Conservation (phyloP, 73 alveolate species). For the Paraurostyla sp. region DNA sequence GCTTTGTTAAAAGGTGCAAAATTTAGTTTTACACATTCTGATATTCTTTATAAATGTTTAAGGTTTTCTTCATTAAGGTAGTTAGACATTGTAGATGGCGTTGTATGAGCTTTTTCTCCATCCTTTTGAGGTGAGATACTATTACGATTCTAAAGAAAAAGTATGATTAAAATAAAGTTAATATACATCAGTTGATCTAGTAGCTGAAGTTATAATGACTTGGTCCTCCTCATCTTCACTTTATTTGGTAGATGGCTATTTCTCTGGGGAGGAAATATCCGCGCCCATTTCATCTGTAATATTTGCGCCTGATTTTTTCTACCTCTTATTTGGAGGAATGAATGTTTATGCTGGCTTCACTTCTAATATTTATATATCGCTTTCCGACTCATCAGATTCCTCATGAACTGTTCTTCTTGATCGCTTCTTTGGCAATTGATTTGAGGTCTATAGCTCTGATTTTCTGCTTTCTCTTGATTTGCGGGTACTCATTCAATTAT, state of each 20-base stretch:
- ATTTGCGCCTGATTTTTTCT: neutral
- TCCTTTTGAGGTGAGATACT: neutral
- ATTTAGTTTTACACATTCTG: neutral
- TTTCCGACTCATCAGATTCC: conserved; percentile 11
- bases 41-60: conserved; percentile 24
- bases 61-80: conserved; percentile 13
- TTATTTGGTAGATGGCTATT: neutral
- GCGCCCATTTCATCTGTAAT: conserved; percentile 10
- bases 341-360: neutral
- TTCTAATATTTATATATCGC: neutral
- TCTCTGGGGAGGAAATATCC: conserved; percentile 33
- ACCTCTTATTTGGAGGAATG: no score
- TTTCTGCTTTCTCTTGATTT: conserved; percentile 5
- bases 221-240: conserved; percentile 24
- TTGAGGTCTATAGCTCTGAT: neutral
- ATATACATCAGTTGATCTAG: neutral
- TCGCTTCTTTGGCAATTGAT: neutral
- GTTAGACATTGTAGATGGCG: neutral
- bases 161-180: no score
- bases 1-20: neutral
- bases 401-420: neutral
- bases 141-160: no score
- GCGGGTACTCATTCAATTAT: conserved; percentile 45
- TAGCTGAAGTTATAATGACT: neutral
- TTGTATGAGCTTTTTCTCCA: neutral